phyloP scores from a whole-genome alignment of 192 early-diverging fungal genomes.

The Mortierella hygrophila region DNA sequence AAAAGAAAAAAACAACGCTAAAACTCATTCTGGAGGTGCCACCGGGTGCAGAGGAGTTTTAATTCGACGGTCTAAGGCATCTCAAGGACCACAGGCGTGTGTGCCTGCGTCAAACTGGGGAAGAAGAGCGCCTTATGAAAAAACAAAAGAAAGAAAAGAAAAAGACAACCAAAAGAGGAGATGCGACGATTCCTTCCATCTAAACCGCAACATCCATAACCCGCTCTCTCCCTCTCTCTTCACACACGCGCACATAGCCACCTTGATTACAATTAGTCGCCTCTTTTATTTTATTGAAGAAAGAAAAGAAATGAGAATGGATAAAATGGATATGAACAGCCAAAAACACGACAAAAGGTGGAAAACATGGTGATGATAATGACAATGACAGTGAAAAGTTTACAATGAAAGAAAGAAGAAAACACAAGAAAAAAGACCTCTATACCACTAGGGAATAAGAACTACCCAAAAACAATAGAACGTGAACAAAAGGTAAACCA shows the following conservation, averaged over 20 bases:
- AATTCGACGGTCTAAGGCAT: background rate
- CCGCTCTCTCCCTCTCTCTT: no score
- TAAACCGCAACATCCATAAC: background rate
- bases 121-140: background rate
- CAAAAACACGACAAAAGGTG: background rate
- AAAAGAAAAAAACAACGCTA: background rate
- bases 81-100: background rate
- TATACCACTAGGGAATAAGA: background rate
- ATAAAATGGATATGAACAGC: background rate
- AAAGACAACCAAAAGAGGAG: conserved; percentile 9
- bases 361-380: background rate
- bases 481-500: conserved; percentile 6
- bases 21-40: background rate
- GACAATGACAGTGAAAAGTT: background rate
- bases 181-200: background rate
- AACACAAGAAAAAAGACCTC: conserved; percentile 1
- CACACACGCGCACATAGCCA: no score
- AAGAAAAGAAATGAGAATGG: conserved; percentile 3
- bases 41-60: background rate
- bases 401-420: background rate
- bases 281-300: conserved; percentile 1
- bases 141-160: conserved; percentile 10
- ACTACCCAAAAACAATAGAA: conserved; percentile 5
- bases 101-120: background rate
- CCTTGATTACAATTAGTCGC: background rate